Conservation (phyloP, 164 flowering plant genomes). For the grape (Vitis vinifera) region ASM3070453v1 NC_081823.1:1081501-1082000, state of each 20-base stretch:
- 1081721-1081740: conserved; percentile 61
- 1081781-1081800: conserved; percentile 95
- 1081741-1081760: conserved; percentile 94
- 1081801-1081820: conserved; percentile 90
- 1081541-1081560: conserved; percentile 99
- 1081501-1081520: conserved; percentile 98
- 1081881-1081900: conserved; percentile 95
- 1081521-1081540: conserved; percentile 85
- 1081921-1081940: conserved; percentile 1
- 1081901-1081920: conserved; percentile 56
- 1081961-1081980: neutral
- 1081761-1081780: conserved; percentile 90
- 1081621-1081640: too few species aligned
- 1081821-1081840: conserved; percentile 93
- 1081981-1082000: neutral
- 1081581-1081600: too few species aligned
- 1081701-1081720: neutral
- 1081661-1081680: too few species aligned
- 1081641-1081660: too few species aligned
- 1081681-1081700: neutral
- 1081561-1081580: conserved; percentile 59
- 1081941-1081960: neutral
- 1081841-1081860: conserved; percentile 96
- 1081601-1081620: too few species aligned
- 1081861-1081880: conserved; percentile 92